These are phyloP conservation scores for Ophiostoma perfectum DNA, from an alignment of 2,329 filamentous ascomycete genomes.

Conservation along the genomic window DNA sequence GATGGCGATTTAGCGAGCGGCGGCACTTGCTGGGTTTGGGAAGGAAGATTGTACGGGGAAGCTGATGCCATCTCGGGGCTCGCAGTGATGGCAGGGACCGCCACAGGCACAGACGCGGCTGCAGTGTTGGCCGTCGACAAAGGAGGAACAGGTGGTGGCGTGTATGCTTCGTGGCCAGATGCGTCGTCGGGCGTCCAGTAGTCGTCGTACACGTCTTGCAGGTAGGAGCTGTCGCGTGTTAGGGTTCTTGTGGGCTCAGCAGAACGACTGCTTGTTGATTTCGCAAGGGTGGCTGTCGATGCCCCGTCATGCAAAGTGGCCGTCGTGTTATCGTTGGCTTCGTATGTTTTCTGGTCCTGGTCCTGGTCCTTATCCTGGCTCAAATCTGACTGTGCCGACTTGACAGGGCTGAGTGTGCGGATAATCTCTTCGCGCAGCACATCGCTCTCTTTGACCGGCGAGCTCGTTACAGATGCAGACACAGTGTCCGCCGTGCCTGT, in stretches of 20 bases:
- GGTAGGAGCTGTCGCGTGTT: slow-evolving; percentile 54
- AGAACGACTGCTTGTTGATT: neutral
- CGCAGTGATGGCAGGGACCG: neutral
- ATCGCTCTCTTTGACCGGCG: slow-evolving; percentile 64
- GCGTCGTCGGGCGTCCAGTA: slow-evolving; percentile 55
- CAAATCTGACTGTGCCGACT: slow-evolving; percentile 27
- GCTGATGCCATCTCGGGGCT: neutral
- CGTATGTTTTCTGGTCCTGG: slow-evolving; percentile 9
- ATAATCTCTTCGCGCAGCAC: slow-evolving; percentile 69
- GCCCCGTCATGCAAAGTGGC: slow-evolving; percentile 19
- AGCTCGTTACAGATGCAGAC: slow-evolving; percentile 45
- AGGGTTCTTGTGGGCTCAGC: slow-evolving; percentile 6
- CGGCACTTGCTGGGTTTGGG: neutral
- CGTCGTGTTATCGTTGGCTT: slow-evolving; percentile 23
- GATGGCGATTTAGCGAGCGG: neutral
- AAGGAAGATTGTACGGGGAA: neutral
- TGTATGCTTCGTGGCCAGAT: slow-evolving; percentile 14
- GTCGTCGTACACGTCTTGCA: slow-evolving; percentile 61
- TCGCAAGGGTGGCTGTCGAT: neutral
- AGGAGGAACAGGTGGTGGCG: slow-evolving; percentile 16
- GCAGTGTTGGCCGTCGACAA: neutral
- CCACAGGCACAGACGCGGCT: neutral
- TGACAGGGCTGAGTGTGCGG: slow-evolving; percentile 55
- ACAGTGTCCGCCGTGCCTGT: slow-evolving; percentile 43
- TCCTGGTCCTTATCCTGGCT: no score